phyloP scores from a whole-genome alignment of 2,329 filamentous ascomycete species.

The Onygena corvina region DNA sequence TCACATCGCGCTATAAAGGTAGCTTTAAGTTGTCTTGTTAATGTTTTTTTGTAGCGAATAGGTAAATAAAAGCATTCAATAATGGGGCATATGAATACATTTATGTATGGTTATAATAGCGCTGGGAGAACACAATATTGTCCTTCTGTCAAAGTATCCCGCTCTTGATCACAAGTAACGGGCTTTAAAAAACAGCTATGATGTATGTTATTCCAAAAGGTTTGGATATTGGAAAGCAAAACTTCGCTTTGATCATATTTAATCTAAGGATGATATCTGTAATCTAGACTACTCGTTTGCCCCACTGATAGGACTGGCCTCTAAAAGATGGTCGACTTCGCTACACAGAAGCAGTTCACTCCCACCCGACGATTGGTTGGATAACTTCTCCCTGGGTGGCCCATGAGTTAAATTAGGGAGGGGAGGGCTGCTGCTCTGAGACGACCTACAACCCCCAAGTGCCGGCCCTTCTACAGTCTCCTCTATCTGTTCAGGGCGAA shows the following conservation, averaged over 20 bases:
- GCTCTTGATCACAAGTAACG: too few species aligned
- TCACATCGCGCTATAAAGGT: neutral
- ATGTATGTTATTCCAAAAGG: too few species aligned
- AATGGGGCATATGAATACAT: too few species aligned
- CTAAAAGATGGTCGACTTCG: neutral
- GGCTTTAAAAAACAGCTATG: too few species aligned
- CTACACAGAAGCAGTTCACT: neutral
- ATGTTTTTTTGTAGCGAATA: neutral
- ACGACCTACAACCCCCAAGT: neutral
- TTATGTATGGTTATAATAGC: too few species aligned
- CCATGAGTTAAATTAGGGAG: neutral
- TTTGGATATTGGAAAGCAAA: too few species aligned
- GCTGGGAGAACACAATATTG: too few species aligned
- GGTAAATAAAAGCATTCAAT: too few species aligned
- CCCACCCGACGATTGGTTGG: neutral
- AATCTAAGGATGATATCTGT: too few species aligned
- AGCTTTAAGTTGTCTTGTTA: neutral
- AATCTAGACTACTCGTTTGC: neutral
- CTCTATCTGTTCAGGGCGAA: neutral
- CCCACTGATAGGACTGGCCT: neutral
- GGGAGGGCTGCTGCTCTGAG: neutral
- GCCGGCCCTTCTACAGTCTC: constrained; percentile 4
- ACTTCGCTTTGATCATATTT: too few species aligned
- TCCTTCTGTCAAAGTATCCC: too few species aligned
- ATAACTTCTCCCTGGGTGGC: too few species aligned